Percentiles rank a stretch among this genome's conserved stretches.
These are phyloP conservation scores for Asterella californica DNA, from an alignment of 225 moss, liverwort and hornwort species.

Conservation along the genomic window DNA sequence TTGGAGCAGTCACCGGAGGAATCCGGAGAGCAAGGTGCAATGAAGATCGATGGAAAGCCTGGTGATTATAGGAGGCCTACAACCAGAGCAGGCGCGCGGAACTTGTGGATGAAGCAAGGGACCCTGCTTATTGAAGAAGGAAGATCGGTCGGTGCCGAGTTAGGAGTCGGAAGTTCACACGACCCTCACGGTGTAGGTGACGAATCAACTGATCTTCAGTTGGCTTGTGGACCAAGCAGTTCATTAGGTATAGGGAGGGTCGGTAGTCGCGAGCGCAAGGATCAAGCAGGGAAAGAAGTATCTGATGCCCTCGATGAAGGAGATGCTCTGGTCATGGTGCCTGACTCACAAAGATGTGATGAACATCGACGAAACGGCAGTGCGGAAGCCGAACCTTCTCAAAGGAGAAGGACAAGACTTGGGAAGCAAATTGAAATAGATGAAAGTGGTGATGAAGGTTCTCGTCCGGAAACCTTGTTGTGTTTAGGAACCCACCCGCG, in stretches of 20 bases:
- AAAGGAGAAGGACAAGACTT: constrained; percentile 12
- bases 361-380: neutral
- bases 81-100: neutral
- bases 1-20: neutral
- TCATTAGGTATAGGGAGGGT: neutral
- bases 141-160: neutral
- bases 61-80: neutral
- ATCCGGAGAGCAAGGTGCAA: neutral
- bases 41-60: constrained; percentile 4
- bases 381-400: constrained; percentile 7
- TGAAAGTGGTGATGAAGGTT: constrained; percentile 20
- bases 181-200: neutral
- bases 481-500: constrained; percentile 14
- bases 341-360: constrained; percentile 12
- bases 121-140: neutral
- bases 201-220: constrained; percentile 10
- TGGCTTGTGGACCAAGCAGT: constrained; percentile 20
- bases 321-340: neutral
- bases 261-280: neutral
- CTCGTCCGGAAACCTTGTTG: constrained; percentile 12
- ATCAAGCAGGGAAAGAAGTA: constrained; percentile 7
- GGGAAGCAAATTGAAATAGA: constrained; percentile 17
- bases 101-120: neutral
- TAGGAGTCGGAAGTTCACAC: neutral
- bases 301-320: neutral